Evolutionary conservation across 495 filamentous ascomycete genomes (phyloP).

Genomic region (Penicillium bialowiezense): DNA sequence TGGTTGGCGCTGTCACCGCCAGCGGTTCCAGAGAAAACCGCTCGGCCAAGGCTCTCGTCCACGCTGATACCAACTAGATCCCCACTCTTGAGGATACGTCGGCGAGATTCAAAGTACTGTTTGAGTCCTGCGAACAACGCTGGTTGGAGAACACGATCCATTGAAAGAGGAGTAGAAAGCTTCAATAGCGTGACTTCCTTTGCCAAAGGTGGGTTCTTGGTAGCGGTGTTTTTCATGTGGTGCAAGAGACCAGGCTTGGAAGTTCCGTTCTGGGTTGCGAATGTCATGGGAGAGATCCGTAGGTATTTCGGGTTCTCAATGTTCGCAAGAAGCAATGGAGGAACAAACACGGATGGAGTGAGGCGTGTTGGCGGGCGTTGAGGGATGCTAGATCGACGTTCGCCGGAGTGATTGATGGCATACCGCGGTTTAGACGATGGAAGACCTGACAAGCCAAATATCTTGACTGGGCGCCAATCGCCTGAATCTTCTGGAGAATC

Average conservation of each 20-base stretch:
- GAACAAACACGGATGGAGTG: constrained; percentile 68
- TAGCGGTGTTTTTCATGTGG: constrained; percentile 48
- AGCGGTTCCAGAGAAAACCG: constrained; percentile 61
- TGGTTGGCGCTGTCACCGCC: constrained; percentile 54
- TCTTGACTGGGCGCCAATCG: constrained; percentile 74
- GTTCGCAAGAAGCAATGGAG: constrained; percentile 83
- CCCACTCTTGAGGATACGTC: constrained; percentile 75
- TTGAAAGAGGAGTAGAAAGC: constrained; percentile 81
- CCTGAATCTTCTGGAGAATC: constrained; percentile 43
- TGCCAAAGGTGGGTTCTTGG: constrained; percentile 73
- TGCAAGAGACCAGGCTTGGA: constrained; percentile 36
- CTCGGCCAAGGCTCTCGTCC: constrained; percentile 74
- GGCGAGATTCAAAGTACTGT: constrained; percentile 74
- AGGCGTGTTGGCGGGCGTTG: constrained; percentile 36
- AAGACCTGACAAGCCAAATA: constrained; percentile 81
- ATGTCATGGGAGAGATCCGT: constrained; percentile 61
- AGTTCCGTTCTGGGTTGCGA: constrained; percentile 31
- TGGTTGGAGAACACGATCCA: constrained; percentile 78
- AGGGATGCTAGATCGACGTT: constrained; percentile 53
- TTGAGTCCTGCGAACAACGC: constrained; percentile 81
- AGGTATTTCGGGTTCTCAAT: constrained; percentile 74
- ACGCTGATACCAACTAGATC: constrained; percentile 85
- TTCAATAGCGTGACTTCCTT: constrained; percentile 90
- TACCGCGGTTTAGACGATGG: constrained; percentile 49
- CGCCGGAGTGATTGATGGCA: constrained; percentile 45